A percentile compares a stretch with the other conserved stretches of the same genome.
Conservation (phyloP, 495 filamentous ascomycete genomes). For the Tirmania nivea region DNA sequence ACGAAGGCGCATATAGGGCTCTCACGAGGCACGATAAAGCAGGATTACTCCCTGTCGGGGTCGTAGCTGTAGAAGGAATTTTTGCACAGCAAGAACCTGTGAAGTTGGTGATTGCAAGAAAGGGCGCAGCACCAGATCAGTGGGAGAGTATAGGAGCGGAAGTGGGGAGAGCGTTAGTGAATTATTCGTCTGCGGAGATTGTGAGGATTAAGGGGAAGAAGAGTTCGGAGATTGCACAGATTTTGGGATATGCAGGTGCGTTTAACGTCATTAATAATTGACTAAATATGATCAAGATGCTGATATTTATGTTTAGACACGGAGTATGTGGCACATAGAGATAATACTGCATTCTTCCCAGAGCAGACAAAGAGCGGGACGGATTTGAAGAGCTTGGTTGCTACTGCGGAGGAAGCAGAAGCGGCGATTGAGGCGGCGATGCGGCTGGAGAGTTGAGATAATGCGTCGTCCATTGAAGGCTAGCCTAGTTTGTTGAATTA, state of each 20-base stretch:
- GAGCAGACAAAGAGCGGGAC: slow-evolving; percentile 15
- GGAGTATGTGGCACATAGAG: slow-evolving; percentile 77
- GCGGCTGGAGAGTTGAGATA: background rate
- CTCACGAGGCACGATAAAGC: slow-evolving; percentile 45
- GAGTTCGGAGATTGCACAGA: slow-evolving; percentile 52
- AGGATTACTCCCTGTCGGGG: slow-evolving; percentile 72
- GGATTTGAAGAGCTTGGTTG: slow-evolving; percentile 1
- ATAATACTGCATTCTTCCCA: slow-evolving; percentile 63
- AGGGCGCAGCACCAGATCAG: slow-evolving; percentile 12
- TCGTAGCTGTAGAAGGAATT: slow-evolving; percentile 67
- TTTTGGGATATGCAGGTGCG: slow-evolving; percentile 54
- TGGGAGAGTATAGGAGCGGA: slow-evolving; percentile 42
- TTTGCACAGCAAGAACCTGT: slow-evolving; percentile 90
- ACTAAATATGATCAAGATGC: background rate
- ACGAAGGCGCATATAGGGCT: slow-evolving; percentile 63
- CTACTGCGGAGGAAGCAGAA: background rate
- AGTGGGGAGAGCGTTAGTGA: slow-evolving; percentile 77
- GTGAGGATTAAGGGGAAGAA: slow-evolving; percentile 59
- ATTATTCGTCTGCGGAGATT: slow-evolving; percentile 75
- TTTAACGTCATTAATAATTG: background rate
- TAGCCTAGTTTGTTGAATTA: too few relatives aligned
- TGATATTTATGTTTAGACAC: slow-evolving; percentile 30
- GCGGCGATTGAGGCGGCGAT: background rate
- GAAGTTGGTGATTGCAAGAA: slow-evolving; percentile 52
- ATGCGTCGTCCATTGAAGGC: too few relatives aligned